Conservation (phyloP, 2,329 filamentous ascomycete genomes). For the Aspergillus quadrilineatus region DNA sequence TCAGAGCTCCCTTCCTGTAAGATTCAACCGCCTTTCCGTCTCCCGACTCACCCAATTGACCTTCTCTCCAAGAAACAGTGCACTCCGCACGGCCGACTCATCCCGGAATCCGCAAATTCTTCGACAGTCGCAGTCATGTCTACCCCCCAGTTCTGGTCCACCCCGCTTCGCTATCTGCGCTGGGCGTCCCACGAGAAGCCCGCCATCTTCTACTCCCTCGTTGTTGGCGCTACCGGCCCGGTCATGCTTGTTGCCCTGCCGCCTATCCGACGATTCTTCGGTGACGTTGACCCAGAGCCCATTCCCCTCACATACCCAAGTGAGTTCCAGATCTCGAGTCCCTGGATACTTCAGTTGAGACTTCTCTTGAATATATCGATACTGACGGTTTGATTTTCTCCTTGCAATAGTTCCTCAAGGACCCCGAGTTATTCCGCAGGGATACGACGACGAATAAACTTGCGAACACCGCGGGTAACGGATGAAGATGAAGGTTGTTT, state of each 20-base stretch:
- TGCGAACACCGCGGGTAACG: neutral
- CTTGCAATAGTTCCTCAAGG: conserved; percentile 43
- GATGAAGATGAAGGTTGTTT: conserved; percentile 14
- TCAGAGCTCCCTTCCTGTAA: neutral
- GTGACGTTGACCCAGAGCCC: conserved; percentile 68
- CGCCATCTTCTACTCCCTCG: conserved; percentile 82
- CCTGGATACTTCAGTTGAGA: neutral
- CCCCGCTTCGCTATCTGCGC: conserved; percentile 78
- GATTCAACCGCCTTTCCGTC: neutral
- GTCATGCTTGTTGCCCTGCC: conserved; percentile 69
- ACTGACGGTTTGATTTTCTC: neutral
- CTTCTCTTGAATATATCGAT: neutral
- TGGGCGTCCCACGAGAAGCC: conserved; percentile 88
- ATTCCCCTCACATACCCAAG: conserved; percentile 91
- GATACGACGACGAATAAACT: conserved; percentile 47
- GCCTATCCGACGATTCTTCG: conserved; percentile 68
- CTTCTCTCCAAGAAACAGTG: neutral
- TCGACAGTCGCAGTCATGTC: conserved; percentile 41
- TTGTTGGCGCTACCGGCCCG: conserved; percentile 73
- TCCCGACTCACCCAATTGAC: conserved; percentile 8
- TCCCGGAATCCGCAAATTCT: conserved; percentile 19
- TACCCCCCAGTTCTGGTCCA: conserved; percentile 76
- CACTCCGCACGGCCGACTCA: neutral
- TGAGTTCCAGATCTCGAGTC: conserved; percentile 42
- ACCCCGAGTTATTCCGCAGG: conserved; percentile 46